Percentiles rank a stretch among this genome's conserved stretches.
phyloP scores from a whole-genome alignment of 2,329 filamentous ascomycete species.

The Verticillium longisporum region DNA sequence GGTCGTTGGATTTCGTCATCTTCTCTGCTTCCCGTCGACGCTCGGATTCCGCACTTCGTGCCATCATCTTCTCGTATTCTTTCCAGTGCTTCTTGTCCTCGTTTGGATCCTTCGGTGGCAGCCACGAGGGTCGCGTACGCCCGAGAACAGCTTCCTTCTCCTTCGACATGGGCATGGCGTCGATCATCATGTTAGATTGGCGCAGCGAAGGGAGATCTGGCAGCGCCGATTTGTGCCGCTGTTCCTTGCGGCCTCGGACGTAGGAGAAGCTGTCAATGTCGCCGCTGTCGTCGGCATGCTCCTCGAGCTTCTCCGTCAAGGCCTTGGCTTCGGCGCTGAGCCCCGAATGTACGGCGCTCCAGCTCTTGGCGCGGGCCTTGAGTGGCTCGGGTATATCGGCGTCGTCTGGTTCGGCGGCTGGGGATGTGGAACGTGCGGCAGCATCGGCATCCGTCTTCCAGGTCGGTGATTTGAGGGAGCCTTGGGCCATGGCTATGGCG shows the following conservation, averaged over 20 bases:
- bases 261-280: slow-evolving; percentile 14
- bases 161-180: slow-evolving; percentile 75
- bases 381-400: slow-evolving; percentile 29
- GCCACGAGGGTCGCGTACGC: slow-evolving; percentile 74
- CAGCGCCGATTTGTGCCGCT: slow-evolving; percentile 58
- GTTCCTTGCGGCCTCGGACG: slow-evolving; percentile 28
- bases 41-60: slow-evolving; percentile 51
- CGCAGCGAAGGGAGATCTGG: slow-evolving; percentile 64
- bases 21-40: slow-evolving; percentile 49
- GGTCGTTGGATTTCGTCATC: slow-evolving; percentile 42
- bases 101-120: slow-evolving; percentile 79
- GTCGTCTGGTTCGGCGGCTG: not conserved
- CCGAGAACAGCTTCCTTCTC: slow-evolving; percentile 82
- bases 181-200: slow-evolving; percentile 74
- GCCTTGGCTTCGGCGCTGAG: slow-evolving; percentile 67
- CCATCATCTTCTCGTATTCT: slow-evolving; percentile 81
- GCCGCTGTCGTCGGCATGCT: slow-evolving; percentile 58
- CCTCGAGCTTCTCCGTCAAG: slow-evolving; percentile 74
- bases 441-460: slow-evolving; percentile 41
- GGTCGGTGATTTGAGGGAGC: slow-evolving; percentile 50
- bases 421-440: slow-evolving; percentile 11
- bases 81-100: slow-evolving; percentile 87
- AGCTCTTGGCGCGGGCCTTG: slow-evolving; percentile 61
- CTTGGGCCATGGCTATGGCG: slow-evolving; percentile 49
- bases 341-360: slow-evolving; percentile 63